Conservation (phyloP, 2,329 filamentous ascomycete genomes). For the Ophiostoma novo-ulmi region DNA sequence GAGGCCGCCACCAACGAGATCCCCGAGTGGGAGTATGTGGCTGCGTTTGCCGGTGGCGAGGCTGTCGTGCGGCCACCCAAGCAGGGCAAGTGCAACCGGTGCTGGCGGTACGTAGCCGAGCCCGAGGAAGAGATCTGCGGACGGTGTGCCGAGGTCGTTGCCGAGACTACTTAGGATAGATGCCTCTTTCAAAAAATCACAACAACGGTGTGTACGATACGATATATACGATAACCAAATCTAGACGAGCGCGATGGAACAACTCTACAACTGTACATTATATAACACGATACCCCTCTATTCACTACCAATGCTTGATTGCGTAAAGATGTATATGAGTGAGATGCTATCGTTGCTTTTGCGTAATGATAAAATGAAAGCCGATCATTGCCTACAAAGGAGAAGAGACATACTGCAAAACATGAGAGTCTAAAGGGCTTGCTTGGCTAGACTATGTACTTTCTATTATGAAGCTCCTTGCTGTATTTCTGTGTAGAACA, state of each 20-base stretch:
- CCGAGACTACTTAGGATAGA: background rate
- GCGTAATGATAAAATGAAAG: too few relatives aligned
- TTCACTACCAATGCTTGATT: background rate
- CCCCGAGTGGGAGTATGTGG: slow-evolving; percentile 40
- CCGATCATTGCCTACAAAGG: too few relatives aligned
- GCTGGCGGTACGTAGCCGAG: slow-evolving; percentile 82
- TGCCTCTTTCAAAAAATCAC: background rate
- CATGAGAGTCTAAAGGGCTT: too few relatives aligned
- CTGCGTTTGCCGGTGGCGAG: slow-evolving; percentile 41
- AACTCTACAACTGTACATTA: background rate
- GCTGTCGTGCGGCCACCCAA: slow-evolving; percentile 47
- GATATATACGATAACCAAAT: slow-evolving; percentile 6
- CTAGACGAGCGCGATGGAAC: background rate
- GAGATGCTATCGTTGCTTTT: too few relatives aligned
- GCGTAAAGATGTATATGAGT: too few relatives aligned
- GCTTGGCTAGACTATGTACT: too few relatives aligned
- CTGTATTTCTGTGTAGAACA: too few relatives aligned
- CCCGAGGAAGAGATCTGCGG: slow-evolving; percentile 61
- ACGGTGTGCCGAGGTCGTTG: slow-evolving; percentile 65
- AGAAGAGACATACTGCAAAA: too few relatives aligned
- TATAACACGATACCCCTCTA: slow-evolving; percentile 7
- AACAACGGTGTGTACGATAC: slow-evolving; percentile 14
- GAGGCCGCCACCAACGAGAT: slow-evolving; percentile 28
- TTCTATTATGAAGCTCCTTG: too few relatives aligned
- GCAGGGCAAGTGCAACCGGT: slow-evolving; percentile 71